These are phyloP conservation scores for Coprinellus micaceus DNA, from an alignment of 768 basidiomycete genomes.

Conservation along the genomic window DNA sequence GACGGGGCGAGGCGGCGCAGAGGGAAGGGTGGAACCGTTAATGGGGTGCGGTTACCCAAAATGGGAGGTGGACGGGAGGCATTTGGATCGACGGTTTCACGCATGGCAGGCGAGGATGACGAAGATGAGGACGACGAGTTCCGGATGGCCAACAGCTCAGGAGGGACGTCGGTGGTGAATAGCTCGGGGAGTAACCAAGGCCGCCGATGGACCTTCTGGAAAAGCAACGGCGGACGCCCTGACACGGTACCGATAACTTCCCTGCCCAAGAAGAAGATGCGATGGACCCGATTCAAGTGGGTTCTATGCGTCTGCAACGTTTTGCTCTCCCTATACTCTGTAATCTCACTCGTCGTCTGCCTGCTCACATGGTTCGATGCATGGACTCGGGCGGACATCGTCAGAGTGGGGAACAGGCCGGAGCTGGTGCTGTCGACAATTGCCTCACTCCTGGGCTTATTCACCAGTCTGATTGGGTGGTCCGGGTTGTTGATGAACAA, in stretches of 20 bases:
- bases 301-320: constrained; percentile 60
- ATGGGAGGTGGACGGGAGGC: constrained; percentile 72
- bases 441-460: constrained; percentile 53
- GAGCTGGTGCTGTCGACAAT: constrained; percentile 72
- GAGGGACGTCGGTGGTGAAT: background rate
- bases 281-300: constrained; percentile 89
- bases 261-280: constrained; percentile 36
- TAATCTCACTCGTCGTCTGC: constrained; percentile 58
- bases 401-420: constrained; percentile 63
- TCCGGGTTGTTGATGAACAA: constrained; percentile 82
- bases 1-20: constrained; percentile 23
- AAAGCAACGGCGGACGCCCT: too few relatives aligned
- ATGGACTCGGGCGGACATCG: constrained; percentile 63
- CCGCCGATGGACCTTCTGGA: too few relatives aligned
- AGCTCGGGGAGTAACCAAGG: too few relatives aligned
- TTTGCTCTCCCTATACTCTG: constrained; percentile 51
- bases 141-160: constrained; percentile 24
- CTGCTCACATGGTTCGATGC: constrained; percentile 78
- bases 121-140: constrained; percentile 54
- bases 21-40: constrained; percentile 22
- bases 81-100: constrained; percentile 46
- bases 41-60: constrained; percentile 38
- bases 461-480: constrained; percentile 73
- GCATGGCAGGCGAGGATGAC: constrained; percentile 50
- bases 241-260: constrained; percentile 22